phyloP scores from a whole-genome alignment of 108 stramenopile species.

The Ochromonas danica region DNA sequence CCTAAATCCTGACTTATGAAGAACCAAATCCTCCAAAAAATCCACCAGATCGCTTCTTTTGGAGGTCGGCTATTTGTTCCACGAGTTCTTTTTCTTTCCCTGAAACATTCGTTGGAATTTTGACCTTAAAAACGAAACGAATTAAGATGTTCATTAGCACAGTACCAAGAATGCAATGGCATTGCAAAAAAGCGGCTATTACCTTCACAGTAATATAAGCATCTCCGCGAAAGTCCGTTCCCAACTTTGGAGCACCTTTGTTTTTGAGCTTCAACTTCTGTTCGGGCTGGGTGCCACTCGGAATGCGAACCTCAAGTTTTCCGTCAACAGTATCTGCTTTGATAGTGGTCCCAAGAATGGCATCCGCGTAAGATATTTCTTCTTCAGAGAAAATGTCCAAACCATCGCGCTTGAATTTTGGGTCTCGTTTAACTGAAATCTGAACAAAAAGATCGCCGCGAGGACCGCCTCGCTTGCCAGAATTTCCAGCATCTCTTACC shows the following conservation, averaged over 20 bases:
- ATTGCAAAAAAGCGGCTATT: not conserved
- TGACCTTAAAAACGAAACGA: no score
- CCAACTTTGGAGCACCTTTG: conserved; percentile 79
- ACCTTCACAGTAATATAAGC: conserved; percentile 88
- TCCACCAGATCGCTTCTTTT: not conserved
- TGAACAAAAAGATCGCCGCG: conserved; percentile 93
- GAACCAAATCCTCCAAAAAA: not conserved
- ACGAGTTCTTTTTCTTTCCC: conserved; percentile 82
- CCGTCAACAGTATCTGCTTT: conserved; percentile 83
- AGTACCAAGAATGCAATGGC: not conserved
- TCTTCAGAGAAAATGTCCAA: conserved; percentile 87
- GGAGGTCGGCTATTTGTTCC: conserved; percentile 63
- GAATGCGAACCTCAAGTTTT: conserved; percentile 90
- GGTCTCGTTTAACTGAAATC: conserved; percentile 83
- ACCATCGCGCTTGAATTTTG: conserved; percentile 83
- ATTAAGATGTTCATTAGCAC: not conserved
- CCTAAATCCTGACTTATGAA: no score
- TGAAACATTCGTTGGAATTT: conserved; percentile 81
- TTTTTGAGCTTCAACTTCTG: conserved; percentile 86
- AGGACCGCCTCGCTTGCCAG: conserved; percentile 86
- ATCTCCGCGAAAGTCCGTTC: conserved; percentile 74
- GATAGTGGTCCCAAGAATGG: conserved; percentile 87
- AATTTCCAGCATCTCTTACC: conserved; percentile 92
- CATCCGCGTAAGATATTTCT: conserved; percentile 81
- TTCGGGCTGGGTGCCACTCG: conserved; percentile 92